Base-by-base conservation (phyloP, 768 basidiomycete species). In the Tricholoma sp. region DNA sequence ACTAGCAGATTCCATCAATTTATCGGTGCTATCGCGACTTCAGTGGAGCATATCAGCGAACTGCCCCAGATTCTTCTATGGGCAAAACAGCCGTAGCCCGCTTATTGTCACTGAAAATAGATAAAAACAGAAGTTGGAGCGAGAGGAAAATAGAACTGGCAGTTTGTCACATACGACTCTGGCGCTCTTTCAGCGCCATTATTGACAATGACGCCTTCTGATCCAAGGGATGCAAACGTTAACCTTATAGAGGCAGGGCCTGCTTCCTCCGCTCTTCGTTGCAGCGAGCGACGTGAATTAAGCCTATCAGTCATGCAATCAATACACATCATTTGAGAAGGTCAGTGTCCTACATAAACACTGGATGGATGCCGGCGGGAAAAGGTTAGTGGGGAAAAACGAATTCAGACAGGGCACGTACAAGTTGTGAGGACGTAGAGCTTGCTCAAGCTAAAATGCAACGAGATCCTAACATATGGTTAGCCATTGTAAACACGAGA, bases 381-480 rank as follows among this genome's bases (percentile, higher is more conserved):
- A 7, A 3, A 24, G 3, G 8, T 11, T 28, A 28, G 29, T 24
- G 13, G 13, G 24, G 24, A 3, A 11, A 10, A 47, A 28, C 11
- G 7, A 13, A 13, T 1, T 28, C 13, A 15, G 42, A 41, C 8
- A 5, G 10, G 39, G 20, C 29, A 44, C 55, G 2, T 45, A 57
- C 55, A 32, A 4, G 55, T 57, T 3, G 55, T 57, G 8, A 52
- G n/a, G 18, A 57, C 55, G 36, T 57, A 57, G 3, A 42, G n/a
- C 24, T 57, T 57, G 55, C 28, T 52, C n/a, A 57, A 44, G 50
- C 41, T n/a, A 34, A 52, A 45, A 57, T 57, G 55, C 10, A 51
- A 11, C 17, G 55, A 57, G 11, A 51, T 20, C 55, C 55, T 57
- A 32, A 9, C 10, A 34, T 9, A 34, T 12, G 28, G 13, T 29